Evolutionary conservation across 495 filamentous ascomycete species (phyloP).

Genomic region (Penicillium silybi): DNA sequence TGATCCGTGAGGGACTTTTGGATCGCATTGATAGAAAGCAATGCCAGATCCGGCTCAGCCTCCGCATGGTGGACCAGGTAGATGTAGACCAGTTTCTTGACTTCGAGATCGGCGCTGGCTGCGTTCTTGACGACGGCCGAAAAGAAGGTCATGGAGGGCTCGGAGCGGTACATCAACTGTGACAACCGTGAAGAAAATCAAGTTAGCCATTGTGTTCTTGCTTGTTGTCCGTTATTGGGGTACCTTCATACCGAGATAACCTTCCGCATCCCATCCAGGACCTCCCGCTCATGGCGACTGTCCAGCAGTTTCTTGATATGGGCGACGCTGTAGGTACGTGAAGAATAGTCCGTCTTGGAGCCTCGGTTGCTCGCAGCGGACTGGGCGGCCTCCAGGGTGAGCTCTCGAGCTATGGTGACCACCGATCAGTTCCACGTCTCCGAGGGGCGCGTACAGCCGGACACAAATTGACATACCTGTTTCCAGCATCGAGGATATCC

Average conservation of each 20-base stretch:
- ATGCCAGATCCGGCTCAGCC: slow-evolving; percentile 86
- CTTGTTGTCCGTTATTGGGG: neutral
- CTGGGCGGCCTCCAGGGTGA: slow-evolving; percentile 94
- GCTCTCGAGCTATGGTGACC: slow-evolving; percentile 69
- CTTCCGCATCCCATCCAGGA: slow-evolving; percentile 84
- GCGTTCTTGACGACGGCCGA: slow-evolving; percentile 96
- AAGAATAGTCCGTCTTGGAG: slow-evolving; percentile 38
- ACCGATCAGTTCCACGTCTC: slow-evolving; percentile 19
- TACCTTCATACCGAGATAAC: slow-evolving; percentile 72
- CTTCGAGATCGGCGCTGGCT: slow-evolving; percentile 82
- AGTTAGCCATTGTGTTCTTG: slow-evolving; percentile 18
- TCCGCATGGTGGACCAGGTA: slow-evolving; percentile 96
- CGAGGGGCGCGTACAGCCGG: neutral
- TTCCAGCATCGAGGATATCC: slow-evolving; percentile 89
- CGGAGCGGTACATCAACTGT: slow-evolving; percentile 89
- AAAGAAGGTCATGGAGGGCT: slow-evolving; percentile 82
- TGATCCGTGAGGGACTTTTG: slow-evolving; percentile 93
- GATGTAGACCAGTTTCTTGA: slow-evolving; percentile 97
- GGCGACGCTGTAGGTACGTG: slow-evolving; percentile 43
- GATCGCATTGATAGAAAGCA: slow-evolving; percentile 96
- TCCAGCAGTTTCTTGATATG: slow-evolving; percentile 94
- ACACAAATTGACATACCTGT: slow-evolving; percentile 56
- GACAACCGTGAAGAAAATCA: neutral
- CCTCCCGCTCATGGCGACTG: slow-evolving; percentile 87
- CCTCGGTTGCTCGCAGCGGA: slow-evolving; percentile 55